Conservation (phyloP, 1,284 basidiomycete species). For the Heterobasidion annosum region DNA sequence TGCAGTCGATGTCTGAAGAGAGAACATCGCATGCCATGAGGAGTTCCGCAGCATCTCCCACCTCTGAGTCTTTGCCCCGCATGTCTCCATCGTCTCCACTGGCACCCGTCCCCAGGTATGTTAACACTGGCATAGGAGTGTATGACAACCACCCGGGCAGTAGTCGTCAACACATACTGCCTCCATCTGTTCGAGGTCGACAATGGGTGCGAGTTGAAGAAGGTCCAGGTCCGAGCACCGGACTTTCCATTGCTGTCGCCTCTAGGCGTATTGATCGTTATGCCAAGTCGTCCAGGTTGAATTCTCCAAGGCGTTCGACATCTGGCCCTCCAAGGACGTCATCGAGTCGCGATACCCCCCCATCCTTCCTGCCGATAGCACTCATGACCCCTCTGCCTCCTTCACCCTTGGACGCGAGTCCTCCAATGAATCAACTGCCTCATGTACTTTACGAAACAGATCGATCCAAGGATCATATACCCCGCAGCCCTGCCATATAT, state of each 20-base stretch:
- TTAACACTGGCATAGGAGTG: background rate
- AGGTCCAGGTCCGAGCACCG: background rate
- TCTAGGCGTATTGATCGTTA: background rate
- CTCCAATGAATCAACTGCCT: background rate
- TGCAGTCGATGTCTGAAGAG: slow-evolving; percentile 42
- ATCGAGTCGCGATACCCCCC: slow-evolving; percentile 12
- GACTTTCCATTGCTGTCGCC: background rate
- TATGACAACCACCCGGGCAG: background rate
- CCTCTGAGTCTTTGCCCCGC: slow-evolving; percentile 8
- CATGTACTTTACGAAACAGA: slow-evolving; percentile 14
- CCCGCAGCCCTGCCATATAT: slow-evolving; percentile 6
- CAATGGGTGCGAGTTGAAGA: background rate
- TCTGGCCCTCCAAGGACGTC: slow-evolving; percentile 25
- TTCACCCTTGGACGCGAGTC: slow-evolving; percentile 7
- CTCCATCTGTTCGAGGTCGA: background rate
- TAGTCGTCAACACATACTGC: background rate
- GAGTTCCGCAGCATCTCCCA: background rate
- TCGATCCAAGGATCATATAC: slow-evolving; percentile 7
- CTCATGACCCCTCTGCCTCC: slow-evolving; percentile 15
- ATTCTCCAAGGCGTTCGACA: slow-evolving; percentile 19
- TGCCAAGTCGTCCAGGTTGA: background rate
- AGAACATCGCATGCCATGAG: slow-evolving; percentile 13
- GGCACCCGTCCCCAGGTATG: background rate
- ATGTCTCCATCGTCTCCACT: slow-evolving; percentile 8
- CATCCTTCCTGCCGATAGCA: slow-evolving; percentile 16